phyloP scores from a whole-genome alignment of 768 basidiomycete species.

The Rhizopogon salebrosus region DNA sequence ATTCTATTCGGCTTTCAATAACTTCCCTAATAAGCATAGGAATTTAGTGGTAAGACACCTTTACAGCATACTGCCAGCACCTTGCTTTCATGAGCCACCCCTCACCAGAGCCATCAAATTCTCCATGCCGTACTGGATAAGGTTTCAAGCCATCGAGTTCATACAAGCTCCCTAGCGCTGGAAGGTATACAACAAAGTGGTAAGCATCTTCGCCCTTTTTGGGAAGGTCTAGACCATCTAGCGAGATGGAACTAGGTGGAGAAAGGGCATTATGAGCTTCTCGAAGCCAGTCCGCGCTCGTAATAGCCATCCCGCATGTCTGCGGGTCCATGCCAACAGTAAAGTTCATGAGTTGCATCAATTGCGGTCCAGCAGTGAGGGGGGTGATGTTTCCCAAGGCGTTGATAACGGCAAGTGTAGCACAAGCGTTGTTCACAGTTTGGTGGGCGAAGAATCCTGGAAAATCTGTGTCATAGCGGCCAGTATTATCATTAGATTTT shows the following conservation, averaged over 20 bases:
- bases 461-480: slow-evolving; percentile 70
- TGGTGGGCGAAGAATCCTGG: slow-evolving; percentile 90
- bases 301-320: slow-evolving; percentile 75
- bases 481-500: slow-evolving; percentile 35
- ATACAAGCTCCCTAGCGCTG: slow-evolving; percentile 77
- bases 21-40: slow-evolving; percentile 50
- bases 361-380: slow-evolving; percentile 57
- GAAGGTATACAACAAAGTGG: slow-evolving; percentile 94
- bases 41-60: slow-evolving; percentile 11
- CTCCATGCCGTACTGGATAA: slow-evolving; percentile 77
- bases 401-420: slow-evolving; percentile 91
- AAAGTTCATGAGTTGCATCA: slow-evolving; percentile 72
- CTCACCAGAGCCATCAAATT: slow-evolving; percentile 59
- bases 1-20: slow-evolving; percentile 83
- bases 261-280: slow-evolving; percentile 92
- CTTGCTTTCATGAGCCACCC: slow-evolving; percentile 84
- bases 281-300: slow-evolving; percentile 74
- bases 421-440: slow-evolving; percentile 95
- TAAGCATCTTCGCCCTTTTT: slow-evolving; percentile 81
- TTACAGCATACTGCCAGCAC: slow-evolving; percentile 30
- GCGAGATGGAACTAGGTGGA: slow-evolving; percentile 80
- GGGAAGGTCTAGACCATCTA: slow-evolving; percentile 75
- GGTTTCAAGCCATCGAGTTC: slow-evolving; percentile 90
- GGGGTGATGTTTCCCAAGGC: slow-evolving; percentile 79
- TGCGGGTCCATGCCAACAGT: slow-evolving; percentile 84